These are phyloP conservation scores for Closterium sp. DNA, from an alignment of 139 green algal genomes.

Conservation along the genomic window DNA sequence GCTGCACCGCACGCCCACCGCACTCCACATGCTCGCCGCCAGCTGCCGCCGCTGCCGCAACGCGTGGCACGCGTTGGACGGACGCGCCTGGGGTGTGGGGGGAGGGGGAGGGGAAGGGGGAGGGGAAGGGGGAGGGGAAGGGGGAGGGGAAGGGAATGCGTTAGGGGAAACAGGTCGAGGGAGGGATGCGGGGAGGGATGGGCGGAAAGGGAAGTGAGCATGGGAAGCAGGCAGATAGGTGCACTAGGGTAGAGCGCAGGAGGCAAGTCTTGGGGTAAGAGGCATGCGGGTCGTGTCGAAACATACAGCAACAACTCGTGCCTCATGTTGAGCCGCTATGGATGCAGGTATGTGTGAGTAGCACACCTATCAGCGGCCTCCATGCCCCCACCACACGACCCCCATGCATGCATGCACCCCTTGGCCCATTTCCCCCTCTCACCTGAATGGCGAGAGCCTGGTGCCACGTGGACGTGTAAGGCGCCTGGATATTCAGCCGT, in stretches of 20 bases:
- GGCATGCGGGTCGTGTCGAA: not conserved
- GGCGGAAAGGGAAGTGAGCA: not conserved
- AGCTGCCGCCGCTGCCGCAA: not conserved
- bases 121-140: not conserved
- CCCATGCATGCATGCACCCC: no score
- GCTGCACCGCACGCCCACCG: not conserved
- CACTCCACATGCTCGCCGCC: not conserved
- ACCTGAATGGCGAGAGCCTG: not conserved
- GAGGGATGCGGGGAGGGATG: not conserved
- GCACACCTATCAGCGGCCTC: not conserved
- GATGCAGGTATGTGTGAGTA: not conserved
- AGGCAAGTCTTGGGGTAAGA: no score
- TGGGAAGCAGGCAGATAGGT: not conserved
- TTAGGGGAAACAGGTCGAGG: not conserved
- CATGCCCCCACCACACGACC: no score
- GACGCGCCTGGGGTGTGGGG: not conserved
- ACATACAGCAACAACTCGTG: no score
- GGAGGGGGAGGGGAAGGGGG: no score
- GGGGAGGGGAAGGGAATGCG: not conserved
- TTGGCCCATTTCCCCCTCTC: not conserved
- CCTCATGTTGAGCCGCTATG: no score
- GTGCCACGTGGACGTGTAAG: not conserved
- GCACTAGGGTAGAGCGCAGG: not conserved
- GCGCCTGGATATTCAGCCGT: not conserved
- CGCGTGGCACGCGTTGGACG: not conserved